phyloP scores from a whole-genome alignment of 768 basidiomycete species.

The Kondoa malvinella region DNA sequence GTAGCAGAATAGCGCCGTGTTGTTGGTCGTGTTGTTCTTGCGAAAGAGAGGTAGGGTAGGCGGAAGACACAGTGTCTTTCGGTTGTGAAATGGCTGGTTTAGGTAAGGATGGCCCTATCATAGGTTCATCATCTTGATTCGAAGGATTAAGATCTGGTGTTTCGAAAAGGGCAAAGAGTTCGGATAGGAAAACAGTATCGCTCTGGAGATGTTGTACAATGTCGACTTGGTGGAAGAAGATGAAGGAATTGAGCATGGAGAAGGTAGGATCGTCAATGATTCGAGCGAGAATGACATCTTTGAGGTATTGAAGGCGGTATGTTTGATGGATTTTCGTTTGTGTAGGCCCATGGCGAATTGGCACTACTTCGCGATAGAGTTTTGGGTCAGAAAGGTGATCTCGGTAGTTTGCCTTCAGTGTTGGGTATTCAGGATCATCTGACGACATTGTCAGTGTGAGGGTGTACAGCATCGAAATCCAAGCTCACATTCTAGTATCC shows the following conservation, averaged over 20 bases:
- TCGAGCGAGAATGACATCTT: slow-evolving; percentile 91
- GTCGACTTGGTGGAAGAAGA: slow-evolving; percentile 98
- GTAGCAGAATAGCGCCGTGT: slow-evolving; percentile 63
- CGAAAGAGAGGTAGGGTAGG: not conserved
- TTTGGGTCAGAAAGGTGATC: slow-evolving; percentile 69
- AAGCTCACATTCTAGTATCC: slow-evolving; percentile 84
- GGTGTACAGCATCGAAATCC: slow-evolving; percentile 9
- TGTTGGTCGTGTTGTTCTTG: slow-evolving; percentile 24
- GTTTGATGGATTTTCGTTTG: slow-evolving; percentile 89
- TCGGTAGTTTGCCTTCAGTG: slow-evolving; percentile 92
- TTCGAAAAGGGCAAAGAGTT: slow-evolving; percentile 56
- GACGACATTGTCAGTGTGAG: slow-evolving; percentile 11
- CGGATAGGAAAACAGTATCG: slow-evolving; percentile 55
- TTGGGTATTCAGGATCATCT: slow-evolving; percentile 96
- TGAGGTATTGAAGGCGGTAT: slow-evolving; percentile 89
- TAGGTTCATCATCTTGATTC: slow-evolving; percentile 7
- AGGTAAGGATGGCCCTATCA: slow-evolving; percentile 6
- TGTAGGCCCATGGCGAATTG: slow-evolving; percentile 55
- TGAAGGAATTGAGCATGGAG: slow-evolving; percentile 88
- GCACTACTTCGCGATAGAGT: slow-evolving; percentile 77
- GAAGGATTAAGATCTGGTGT: slow-evolving; percentile 1
- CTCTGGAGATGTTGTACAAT: slow-evolving; percentile 78
- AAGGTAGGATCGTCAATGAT: slow-evolving; percentile 91
- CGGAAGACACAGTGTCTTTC: not conserved
- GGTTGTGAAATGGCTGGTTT: not conserved